A percentile compares a stretch with the other conserved stretches of the same genome.
These are phyloP conservation scores for Diaporthe batatas DNA, from an alignment of 2,329 filamentous ascomycete genomes.

Conservation along the genomic window DNA sequence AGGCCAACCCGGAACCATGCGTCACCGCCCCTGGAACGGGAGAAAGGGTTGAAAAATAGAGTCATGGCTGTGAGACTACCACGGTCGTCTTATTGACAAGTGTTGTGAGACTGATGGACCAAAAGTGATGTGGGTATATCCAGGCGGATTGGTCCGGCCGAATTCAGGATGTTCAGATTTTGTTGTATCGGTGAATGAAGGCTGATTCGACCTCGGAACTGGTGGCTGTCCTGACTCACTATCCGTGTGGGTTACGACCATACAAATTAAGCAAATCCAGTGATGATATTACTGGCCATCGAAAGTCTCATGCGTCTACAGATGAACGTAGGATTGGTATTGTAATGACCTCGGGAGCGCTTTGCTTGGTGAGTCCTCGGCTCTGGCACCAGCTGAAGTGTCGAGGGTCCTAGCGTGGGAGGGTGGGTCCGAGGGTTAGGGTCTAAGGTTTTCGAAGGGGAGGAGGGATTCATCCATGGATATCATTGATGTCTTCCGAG, in stretches of 20 bases:
- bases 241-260: neutral
- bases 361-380: too few species aligned
- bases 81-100: fast-evolving
- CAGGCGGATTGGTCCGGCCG: neutral
- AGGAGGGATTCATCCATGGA: too few species aligned
- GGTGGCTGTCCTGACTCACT: neutral
- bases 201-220: neutral
- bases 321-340: neutral
- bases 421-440: neutral
- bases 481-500: neutral
- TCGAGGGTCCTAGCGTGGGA: too few species aligned
- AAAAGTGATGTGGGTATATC: too few species aligned
- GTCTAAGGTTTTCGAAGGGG: neutral
- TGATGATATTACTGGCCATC: neutral
- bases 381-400: too few species aligned
- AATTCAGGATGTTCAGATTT: neutral
- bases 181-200: neutral
- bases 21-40: constrained; percentile 31
- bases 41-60: constrained; percentile 39
- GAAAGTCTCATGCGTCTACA: neutral
- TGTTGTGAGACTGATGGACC: neutral
- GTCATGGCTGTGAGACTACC: neutral
- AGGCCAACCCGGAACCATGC: constrained; percentile 39
- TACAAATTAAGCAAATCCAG: too few species aligned
- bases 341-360: neutral